Conservation (phyloP, 148 eudicot species). For the Chenopodium formosanum region DNA sequence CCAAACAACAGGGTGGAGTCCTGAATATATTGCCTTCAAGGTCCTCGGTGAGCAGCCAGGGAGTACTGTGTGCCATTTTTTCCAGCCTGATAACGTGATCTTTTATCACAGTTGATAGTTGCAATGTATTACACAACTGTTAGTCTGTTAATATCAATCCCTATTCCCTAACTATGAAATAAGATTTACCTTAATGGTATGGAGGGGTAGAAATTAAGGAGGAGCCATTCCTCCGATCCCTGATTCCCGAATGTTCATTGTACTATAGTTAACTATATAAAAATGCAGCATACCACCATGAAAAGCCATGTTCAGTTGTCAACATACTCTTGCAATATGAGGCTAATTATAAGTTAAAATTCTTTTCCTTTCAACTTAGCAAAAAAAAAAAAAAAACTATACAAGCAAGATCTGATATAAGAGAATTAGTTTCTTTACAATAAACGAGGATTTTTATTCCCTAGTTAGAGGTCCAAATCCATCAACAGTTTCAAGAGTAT, state of each 20-base stretch:
- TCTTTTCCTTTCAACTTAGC: neutral
- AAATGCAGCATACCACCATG: neutral
- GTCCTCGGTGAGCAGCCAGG: neutral
- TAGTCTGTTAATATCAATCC: neutral
- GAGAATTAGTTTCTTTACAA: slow-evolving; percentile 17
- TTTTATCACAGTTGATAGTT: neutral
- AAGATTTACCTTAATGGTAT: neutral
- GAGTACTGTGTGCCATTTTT: neutral
- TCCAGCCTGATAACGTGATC: slow-evolving; percentile 1
- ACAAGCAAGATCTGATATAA: neutral
- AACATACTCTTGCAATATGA: neutral
- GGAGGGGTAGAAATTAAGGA: too few species aligned
- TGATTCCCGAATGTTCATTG: too few species aligned
- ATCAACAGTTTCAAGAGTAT: neutral
- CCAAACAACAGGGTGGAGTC: neutral
- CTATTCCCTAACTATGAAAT: too few species aligned
- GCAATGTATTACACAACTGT: neutral
- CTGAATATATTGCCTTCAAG: slow-evolving; percentile 1
- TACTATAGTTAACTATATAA: neutral
- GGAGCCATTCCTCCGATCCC: too few species aligned
- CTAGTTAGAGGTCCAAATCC: neutral
- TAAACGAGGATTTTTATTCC: neutral
- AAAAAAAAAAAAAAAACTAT: too few species aligned
- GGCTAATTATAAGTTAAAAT: neutral
- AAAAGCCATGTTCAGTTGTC: neutral